A percentile compares a stretch with the other conserved stretches of the same genome.
Evolutionary conservation across 352 stramenopile species (phyloP).

Genomic region (Pythium volutum): DNA sequence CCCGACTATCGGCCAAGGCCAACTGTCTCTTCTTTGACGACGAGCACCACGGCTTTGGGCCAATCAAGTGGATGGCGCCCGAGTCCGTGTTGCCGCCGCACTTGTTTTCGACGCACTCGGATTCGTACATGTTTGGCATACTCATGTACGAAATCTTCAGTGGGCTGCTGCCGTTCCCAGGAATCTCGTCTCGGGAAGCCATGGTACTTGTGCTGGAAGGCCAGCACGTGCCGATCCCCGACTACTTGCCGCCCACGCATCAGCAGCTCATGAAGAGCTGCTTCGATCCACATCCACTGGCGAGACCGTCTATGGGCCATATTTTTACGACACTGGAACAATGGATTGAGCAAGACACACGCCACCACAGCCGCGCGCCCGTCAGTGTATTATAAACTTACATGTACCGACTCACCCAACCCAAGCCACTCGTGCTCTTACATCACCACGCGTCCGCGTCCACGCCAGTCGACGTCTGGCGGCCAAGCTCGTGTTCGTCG

Average conservation of each 20-base stretch:
- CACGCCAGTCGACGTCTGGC: not conserved
- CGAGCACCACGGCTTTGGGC: slow-evolving; percentile 50
- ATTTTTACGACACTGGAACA: slow-evolving; percentile 60
- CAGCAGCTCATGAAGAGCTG: slow-evolving; percentile 55
- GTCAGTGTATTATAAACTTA: slow-evolving; percentile 21
- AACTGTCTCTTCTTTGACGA: slow-evolving; percentile 51
- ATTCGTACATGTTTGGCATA: slow-evolving; percentile 78
- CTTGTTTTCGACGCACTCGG: slow-evolving; percentile 65
- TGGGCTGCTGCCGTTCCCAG: slow-evolving; percentile 49
- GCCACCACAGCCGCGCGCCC: slow-evolving; percentile 14
- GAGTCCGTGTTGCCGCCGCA: slow-evolving; percentile 65
- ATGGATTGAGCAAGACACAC: slow-evolving; percentile 55
- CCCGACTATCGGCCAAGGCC: slow-evolving; percentile 34
- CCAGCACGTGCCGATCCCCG: slow-evolving; percentile 55
- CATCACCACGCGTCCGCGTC: slow-evolving; percentile 16
- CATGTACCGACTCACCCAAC: not conserved
- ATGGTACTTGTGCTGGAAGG: slow-evolving; percentile 62
- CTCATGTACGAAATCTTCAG: slow-evolving; percentile 78
- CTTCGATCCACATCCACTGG: slow-evolving; percentile 55
- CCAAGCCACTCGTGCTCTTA: not conserved
- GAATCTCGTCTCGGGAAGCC: slow-evolving; percentile 49
- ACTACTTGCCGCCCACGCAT: slow-evolving; percentile 37
- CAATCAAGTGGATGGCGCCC: slow-evolving; percentile 74
- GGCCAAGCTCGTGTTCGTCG: slow-evolving; percentile 16
- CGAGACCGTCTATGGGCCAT: slow-evolving; percentile 60